Evolutionary conservation across 1,284 basidiomycete genomes (phyloP), one percentile per base, ranked within the genome.

Genomic region (Trichosporon coremiiforme): DNA sequence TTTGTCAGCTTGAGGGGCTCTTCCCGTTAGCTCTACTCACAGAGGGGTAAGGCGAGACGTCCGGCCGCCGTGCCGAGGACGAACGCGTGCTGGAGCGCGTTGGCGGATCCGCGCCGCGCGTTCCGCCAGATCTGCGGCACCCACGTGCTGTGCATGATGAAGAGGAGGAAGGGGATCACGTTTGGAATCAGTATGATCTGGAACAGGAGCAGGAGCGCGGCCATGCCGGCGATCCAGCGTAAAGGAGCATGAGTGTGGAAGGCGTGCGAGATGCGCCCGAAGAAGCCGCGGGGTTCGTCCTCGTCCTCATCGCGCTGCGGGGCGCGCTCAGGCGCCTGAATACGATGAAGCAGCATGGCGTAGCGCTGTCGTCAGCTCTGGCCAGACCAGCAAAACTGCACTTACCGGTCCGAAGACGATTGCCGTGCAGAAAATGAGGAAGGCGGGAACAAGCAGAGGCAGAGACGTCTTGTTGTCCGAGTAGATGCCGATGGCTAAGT

Each of bases 121-220:
- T 93, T 92, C 31, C 94, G 86, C 72, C 90, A 86, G 66, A 95
- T 93, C 83, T 95, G 93, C 5, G 91, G 90, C 1, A 90, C 75
- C 94, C 94, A 96, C 73, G 87, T 87, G 1, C 89, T 90, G 81
- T 94, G 93, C 70, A 92, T 86, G 22, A 85, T 78, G 15, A 86
- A 87, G n/a, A 94, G 86, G 75, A 92, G 88, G 55, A 92, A 79
- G 36, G 93, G 86, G 0, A 91, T 87, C 13, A 93, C 83, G 0
- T 88, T 87, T 0, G 92, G 90, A 2, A 90, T 88, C 67, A 93
- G 82, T 53, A 92, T 88, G 68, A 93, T 86, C 47, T 91, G 88
- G 75, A 92, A 86, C 68, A 91, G 84, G 13, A 89, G 87, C 69
- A 75, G 73, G 5, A 74, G 55, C 12, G 65, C 53, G 10, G 60